These are phyloP conservation scores for Zhuliangozyma blackwelliae DNA, from an alignment of 1,139 yeast species.

Conservation along the genomic window DNA sequence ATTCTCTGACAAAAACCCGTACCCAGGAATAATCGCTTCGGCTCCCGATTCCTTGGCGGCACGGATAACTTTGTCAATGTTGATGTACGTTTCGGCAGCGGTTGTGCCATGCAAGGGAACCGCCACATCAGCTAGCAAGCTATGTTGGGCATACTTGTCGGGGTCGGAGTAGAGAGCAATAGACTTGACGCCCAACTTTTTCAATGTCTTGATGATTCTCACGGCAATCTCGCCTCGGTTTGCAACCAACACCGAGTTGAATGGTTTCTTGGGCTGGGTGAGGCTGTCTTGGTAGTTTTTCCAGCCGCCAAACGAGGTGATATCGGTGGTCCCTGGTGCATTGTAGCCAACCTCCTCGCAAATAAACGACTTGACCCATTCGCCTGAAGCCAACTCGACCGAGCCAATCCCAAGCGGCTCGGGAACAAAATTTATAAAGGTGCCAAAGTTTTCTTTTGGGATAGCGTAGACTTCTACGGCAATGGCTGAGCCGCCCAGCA, in stretches of 20 bases:
- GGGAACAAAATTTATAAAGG: conserved; percentile 82
- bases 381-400: conserved; percentile 74
- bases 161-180: conserved; percentile 90
- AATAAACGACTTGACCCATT: conserved; percentile 85
- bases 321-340: conserved; percentile 67
- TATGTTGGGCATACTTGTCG: conserved; percentile 87
- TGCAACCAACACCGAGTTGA: conserved; percentile 83
- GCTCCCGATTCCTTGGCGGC: conserved; percentile 84
- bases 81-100: conserved; percentile 87
- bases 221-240: conserved; percentile 98
- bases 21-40: conserved; percentile 94
- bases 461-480: conserved; percentile 78
- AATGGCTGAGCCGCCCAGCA: conserved; percentile 51
- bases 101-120: conserved; percentile 74
- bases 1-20: conserved; percentile 93
- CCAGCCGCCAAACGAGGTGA: conserved; percentile 88
- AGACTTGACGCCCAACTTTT: conserved; percentile 69
- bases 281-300: conserved; percentile 54
- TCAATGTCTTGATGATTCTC: conserved; percentile 82
- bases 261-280: conserved; percentile 48
- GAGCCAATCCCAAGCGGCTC: conserved; percentile 94
- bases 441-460: conserved; percentile 74
- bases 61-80: conserved; percentile 73
- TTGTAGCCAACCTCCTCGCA: conserved; percentile 87
- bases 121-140: conserved; percentile 73